Evolutionary conservation across 2,329 filamentous ascomycete species (phyloP), one percentile per base, ranked within the genome.

Genomic region (Verticillium nonalfalfae): DNA sequence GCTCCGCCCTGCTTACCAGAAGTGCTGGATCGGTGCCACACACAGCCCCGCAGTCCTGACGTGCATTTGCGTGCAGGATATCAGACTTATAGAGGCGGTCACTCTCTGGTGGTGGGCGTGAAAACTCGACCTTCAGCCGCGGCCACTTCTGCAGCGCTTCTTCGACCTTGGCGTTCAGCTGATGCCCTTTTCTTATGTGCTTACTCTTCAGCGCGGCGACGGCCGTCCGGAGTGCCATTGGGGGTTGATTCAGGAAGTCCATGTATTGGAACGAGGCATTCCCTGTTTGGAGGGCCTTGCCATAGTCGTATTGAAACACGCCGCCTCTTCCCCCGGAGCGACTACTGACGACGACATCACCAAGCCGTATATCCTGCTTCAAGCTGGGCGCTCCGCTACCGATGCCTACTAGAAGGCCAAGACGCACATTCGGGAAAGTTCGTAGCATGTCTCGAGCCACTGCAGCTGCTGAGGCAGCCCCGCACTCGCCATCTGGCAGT

Each of bases 351-450:
- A 66, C 61, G n/a, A 64, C 40, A 26, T 66, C 65, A 14, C 64
- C 62, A 2, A 66, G 62, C 2, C 75, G 70, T 1, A 78, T 70
- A n/a, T 78, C 74, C 33, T 73, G 63, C 6, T 68, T 63, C 2
- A 14, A 7, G 18, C 1, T 0, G 62, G 75, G 75, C 0, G 68
- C 73, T 3, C 74, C 75, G 6, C 74, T 74, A 0, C 69, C 73
- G 2, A 74, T 69, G 9, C 73, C 73, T 1, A 75, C 73, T 63
- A 76, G 68, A 4, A 76, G 57, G 1, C 69, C 68, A 10, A 74
- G 61, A 18, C 66, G 61, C 5, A 77, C 54, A 4, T 70, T 68
- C 0, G 68, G 66, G 50, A 73, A 75, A 58, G 65, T 74, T 4
- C 59, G 66, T 0, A 71, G 45, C 67, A 76, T 70, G 39, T 71